Percentiles rank a stretch among this genome's conserved stretches.
Conservation (phyloP, 2,329 filamentous ascomycete species). For the Diaporthe sp. region DNA sequence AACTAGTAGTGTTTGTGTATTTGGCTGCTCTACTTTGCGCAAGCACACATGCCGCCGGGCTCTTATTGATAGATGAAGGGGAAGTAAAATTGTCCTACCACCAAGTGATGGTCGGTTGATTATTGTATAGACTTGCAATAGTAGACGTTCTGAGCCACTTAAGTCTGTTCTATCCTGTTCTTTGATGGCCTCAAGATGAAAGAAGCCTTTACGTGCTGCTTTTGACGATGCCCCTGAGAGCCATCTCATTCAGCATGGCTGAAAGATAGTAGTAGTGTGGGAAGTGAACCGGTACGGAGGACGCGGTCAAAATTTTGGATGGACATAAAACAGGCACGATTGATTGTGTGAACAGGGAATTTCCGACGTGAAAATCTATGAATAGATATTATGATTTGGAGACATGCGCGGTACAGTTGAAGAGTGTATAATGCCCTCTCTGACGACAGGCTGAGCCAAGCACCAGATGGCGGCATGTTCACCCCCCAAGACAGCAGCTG, state of each 20-base stretch:
- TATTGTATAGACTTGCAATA: too few species aligned
- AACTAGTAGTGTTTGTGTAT: too few species aligned
- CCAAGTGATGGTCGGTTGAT: neutral
- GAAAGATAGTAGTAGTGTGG: neutral
- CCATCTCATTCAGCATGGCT: neutral
- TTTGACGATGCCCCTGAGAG: neutral
- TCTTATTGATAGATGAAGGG: too few species aligned
- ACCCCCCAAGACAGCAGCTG: neutral
- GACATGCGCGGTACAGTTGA: too few species aligned
- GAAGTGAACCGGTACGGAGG: neutral
- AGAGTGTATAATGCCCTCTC: neutral
- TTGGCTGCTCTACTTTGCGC: too few species aligned
- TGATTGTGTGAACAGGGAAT: accelerated
- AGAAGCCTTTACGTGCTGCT: neutral
- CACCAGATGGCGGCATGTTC: neutral
- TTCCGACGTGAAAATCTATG: too few species aligned
- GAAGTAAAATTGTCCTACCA: too few species aligned
- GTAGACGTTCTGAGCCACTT: too few species aligned
- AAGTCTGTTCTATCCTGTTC: neutral
- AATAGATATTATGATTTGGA: neutral
- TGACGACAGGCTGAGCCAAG: neutral
- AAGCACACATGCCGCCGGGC: neutral
- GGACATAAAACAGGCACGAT: too few species aligned
- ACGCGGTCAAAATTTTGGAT: neutral
- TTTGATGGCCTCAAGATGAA: neutral